Base-by-base conservation (phyloP, 1,139 yeast species). In the Nakaseomyces sp. region DNA sequence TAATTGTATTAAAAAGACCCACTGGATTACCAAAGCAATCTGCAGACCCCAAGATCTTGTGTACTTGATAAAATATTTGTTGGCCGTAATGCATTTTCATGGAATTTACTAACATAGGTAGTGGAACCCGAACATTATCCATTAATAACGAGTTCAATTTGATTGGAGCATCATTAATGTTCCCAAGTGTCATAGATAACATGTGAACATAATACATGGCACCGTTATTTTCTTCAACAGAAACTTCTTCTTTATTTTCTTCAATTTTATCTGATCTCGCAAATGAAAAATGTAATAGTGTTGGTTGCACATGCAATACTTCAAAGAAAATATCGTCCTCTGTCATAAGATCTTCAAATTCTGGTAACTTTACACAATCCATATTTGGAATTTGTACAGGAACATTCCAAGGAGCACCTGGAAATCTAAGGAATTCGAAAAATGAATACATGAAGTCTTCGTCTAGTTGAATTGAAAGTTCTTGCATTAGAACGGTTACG, bases 1-100 rank as follows among this genome's bases (percentile, higher is more conserved):
- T 82, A 47, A 93, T 70, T 53, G 89, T 88, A 58, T 87, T 93
- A 67, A 91, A 93, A 47, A 93, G 68, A 1, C 98, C 98, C 29
- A 93, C 97, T 0, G 99, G 99, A 54, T 93, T 91, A 25, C 98
- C 99, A 44, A 93, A 69, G 55, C 93, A 77, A 64, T 93, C 98
- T 0, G 98, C 98, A 16, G 96, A 87, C 0, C 99, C 99, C 38
- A 93, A 70, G 45, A 93, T 81, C 64, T 87, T 89, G 64, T 93
- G 95, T 35, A 93, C 72, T 63, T 93, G 98, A 59, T 87, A 88
- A 52, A 91, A 75, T 64, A 91, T 83, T 20, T 93, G 91, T 60
- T 89, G 97, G 8, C 93, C 83, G 60, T 93, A 93, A 64, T 91
- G 97, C 0, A 93, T 82, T 51, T 75, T 73, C 29, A 91, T 73